Evolutionary conservation across 352 stramenopile species (phyloP), one percentile per base, ranked within the genome.

Genomic region (Aphanomyces invadans): DNA sequence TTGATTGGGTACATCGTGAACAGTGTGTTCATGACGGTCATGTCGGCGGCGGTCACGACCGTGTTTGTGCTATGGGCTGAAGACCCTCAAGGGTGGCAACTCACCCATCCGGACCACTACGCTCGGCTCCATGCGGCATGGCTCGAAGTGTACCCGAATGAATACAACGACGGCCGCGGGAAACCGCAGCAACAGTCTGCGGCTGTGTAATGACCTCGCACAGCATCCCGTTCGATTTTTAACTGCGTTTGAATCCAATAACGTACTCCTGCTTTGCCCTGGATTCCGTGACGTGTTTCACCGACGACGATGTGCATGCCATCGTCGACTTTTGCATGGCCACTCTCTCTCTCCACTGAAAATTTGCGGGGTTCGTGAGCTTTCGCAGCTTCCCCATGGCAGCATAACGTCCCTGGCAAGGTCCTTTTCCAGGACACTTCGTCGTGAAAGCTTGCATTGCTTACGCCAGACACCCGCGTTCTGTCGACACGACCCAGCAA

Each of bases 41-140:
- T 94, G 29, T 71, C 76, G 7, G 87, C 76, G 32, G 86, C 86
- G 2, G 83, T 94, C 10, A 88, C 83, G 26, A 92, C 86, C 5
- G 76, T 94, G 21, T 94, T 92, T 68, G 81, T 94, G 53, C 74
- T 92, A 5, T 94, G 80, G 78, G 83, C 83, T 4, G 86, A 94
- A 65, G 86, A 92, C 70, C 86, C 86, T 28, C 72, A 79, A 31
- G 78, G 78, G 29, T 92, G 80, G 83, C 78, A 89, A 51, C 63
- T 88, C 51, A 92, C 81, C 32, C 83, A 76, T 0, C 86, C 83
- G 1, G 70, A 89, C 10, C 77, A 85, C 63, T 91, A 90, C 74
- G 70, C 85, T 53, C 74, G 70, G 21, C 73, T 94, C 31, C 80
- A 91, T 70, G 79, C 74, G 45, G 80, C 82, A 17, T 94, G 86